Evolutionary conservation across 179 eudicot genomes (phyloP).

Genomic region (Beta lomatogona): DNA sequence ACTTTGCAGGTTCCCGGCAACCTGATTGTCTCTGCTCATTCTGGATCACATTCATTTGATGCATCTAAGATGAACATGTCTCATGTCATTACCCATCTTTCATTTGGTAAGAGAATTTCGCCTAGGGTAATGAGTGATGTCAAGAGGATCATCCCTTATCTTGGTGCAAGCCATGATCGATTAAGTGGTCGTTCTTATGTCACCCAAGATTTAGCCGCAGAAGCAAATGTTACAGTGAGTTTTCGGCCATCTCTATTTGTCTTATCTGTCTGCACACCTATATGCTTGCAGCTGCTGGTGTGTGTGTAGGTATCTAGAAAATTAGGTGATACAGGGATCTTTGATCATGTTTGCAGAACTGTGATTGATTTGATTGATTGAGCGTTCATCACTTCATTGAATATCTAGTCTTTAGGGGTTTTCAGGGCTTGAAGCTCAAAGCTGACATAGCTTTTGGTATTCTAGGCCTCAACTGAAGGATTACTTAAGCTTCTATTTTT

Average conservation of each 20-base stretch:
- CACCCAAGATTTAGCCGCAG: conserved; percentile 54
- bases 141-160: conserved; percentile 67
- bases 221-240: conserved; percentile 88
- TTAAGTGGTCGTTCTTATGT: conserved; percentile 64
- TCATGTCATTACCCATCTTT: conserved; percentile 66
- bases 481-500: background rate
- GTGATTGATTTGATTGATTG: background rate
- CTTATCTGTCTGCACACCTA: background rate
- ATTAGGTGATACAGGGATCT: background rate
- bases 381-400: background rate
- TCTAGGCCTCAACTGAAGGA: background rate
- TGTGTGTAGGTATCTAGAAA: background rate
- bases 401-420: background rate
- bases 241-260: conserved; percentile 10
- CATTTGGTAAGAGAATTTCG: conserved; percentile 75
- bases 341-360: background rate
- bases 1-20: conserved; percentile 89
- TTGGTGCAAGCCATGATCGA: conserved; percentile 77
- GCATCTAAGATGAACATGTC: conserved; percentile 93
- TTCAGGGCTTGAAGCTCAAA: conserved; percentile 2
- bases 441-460: background rate
- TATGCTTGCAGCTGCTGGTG: background rate
- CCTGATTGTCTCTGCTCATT: conserved; percentile 86
- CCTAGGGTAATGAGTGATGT: conserved; percentile 63
- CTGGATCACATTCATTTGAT: conserved; percentile 94